phyloP scores from a whole-genome alignment of 2,329 filamentous ascomycete genomes.

The Fusarium caatingaense region DNA sequence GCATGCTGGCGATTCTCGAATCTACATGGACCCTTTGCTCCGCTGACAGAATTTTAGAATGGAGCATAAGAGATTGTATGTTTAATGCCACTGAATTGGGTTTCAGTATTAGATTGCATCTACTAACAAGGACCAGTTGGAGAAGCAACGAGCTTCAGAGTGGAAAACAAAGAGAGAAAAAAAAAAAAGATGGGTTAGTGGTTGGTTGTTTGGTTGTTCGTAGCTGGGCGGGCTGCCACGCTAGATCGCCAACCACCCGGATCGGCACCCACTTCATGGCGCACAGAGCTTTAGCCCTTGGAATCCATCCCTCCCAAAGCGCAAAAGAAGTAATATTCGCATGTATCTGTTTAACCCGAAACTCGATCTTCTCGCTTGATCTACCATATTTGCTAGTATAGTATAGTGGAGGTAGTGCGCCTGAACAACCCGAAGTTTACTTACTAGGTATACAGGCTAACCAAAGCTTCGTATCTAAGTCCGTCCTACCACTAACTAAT shows the following conservation, averaged over 20 bases:
- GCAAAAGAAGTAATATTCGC: slow-evolving; percentile 17
- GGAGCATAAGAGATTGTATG: background rate
- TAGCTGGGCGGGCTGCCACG: slow-evolving; percentile 32
- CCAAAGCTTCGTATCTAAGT: slow-evolving; percentile 22
- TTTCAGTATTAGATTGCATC: slow-evolving; percentile 7
- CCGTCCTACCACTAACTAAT: slow-evolving; percentile 19
- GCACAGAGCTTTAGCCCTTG: slow-evolving; percentile 18
- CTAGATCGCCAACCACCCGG: slow-evolving; percentile 39
- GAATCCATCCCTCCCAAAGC: background rate
- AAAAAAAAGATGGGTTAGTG: slow-evolving; percentile 21
- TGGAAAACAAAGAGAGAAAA: background rate
- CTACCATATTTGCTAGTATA: slow-evolving; percentile 4
- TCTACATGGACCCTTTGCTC: background rate
- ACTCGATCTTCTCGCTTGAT: slow-evolving; percentile 21
- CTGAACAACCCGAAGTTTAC: slow-evolving; percentile 3
- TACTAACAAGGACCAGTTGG: slow-evolving; percentile 16
- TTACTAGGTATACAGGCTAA: slow-evolving; percentile 3
- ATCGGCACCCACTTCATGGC: slow-evolving; percentile 25
- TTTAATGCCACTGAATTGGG: background rate
- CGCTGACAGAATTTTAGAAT: background rate
- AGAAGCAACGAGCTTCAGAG: slow-evolving; percentile 4
- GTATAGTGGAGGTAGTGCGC: background rate
- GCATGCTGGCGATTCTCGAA: background rate
- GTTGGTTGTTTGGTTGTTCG: slow-evolving; percentile 7
- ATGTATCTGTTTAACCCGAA: slow-evolving; percentile 13